Evolutionary conservation across 2,329 filamentous ascomycete species (phyloP).

Genomic region (Thermochaetoides dissita): DNA sequence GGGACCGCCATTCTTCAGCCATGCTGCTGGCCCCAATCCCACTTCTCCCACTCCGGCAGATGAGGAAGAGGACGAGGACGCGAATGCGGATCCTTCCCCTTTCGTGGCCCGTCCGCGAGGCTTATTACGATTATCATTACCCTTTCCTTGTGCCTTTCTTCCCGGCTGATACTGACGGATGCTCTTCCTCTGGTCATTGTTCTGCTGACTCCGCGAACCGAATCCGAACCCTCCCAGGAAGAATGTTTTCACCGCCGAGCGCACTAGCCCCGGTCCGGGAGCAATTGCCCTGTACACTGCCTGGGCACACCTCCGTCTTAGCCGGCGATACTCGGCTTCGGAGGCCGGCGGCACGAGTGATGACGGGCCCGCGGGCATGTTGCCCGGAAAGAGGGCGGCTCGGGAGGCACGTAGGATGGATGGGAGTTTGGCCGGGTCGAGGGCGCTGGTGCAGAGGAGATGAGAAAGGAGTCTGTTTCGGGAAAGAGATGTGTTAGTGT

Average conservation of each 20-base stretch:
- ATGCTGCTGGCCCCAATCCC: neutral
- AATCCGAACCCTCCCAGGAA: too few species aligned
- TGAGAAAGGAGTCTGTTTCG: slow-evolving; percentile 41
- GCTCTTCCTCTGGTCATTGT: too few species aligned
- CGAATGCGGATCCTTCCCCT: slow-evolving; percentile 10
- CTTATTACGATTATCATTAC: too few species aligned
- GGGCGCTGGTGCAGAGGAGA: slow-evolving; percentile 39
- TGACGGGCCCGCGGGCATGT: slow-evolving; percentile 50
- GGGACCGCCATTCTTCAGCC: slow-evolving; percentile 3
- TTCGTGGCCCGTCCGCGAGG: neutral
- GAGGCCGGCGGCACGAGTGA: slow-evolving; percentile 46
- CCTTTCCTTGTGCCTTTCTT: too few species aligned
- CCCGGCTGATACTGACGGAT: too few species aligned
- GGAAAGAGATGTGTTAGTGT: too few species aligned
- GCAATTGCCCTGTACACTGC: too few species aligned
- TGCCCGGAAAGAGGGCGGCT: slow-evolving; percentile 73
- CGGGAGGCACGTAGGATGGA: slow-evolving; percentile 57
- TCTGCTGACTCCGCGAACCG: too few species aligned
- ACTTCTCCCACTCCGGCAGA: too few species aligned
- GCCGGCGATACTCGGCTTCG: slow-evolving; percentile 43
- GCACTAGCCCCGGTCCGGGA: too few species aligned
- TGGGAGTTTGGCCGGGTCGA: slow-evolving; percentile 52
- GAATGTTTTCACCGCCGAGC: too few species aligned
- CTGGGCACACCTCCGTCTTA: slow-evolving; percentile 51
- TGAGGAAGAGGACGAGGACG: too few species aligned